Percentiles rank a stretch among this genome's conserved stretches.
Evolutionary conservation across 306 rosid species (phyloP).

Genomic region (Prunus mira): DNA sequence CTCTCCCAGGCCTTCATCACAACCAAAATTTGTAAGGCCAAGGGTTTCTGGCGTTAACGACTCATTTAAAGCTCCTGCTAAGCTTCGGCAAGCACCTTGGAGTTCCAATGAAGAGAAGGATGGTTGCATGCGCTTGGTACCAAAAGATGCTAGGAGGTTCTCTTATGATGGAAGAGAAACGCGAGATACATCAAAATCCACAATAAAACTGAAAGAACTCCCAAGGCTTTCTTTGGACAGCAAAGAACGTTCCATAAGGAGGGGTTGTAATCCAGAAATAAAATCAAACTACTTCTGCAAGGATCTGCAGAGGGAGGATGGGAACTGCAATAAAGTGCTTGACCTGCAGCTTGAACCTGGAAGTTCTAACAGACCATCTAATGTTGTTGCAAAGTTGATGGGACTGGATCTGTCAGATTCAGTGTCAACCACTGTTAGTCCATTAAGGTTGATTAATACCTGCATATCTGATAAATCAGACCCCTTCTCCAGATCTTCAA

Average conservation of each 20-base stretch:
- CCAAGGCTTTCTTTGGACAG: slow-evolving; percentile 95
- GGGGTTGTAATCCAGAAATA: slow-evolving; percentile 39
- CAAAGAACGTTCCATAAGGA: slow-evolving; percentile 43
- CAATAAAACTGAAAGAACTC: slow-evolving; percentile 58
- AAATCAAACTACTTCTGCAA: slow-evolving; percentile 39
- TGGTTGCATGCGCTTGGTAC: slow-evolving; percentile 2
- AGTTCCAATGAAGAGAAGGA: slow-evolving; percentile 34
- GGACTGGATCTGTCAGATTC: slow-evolving; percentile 69
- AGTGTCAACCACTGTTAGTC: slow-evolving; percentile 31
- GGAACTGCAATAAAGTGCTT: slow-evolving; percentile 18
- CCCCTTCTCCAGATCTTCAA: slow-evolving; percentile 29
- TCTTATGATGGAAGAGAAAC: slow-evolving; percentile 74
- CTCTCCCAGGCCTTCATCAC: slow-evolving; percentile 70
- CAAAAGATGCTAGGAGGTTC: slow-evolving; percentile 46
- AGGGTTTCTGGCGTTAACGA: slow-evolving; percentile 34
- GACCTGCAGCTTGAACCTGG: slow-evolving; percentile 53
- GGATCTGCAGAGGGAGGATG: slow-evolving; percentile 39
- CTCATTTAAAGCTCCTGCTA: slow-evolving; percentile 38
- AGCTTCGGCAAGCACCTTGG: slow-evolving; percentile 46
- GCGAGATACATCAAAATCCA: slow-evolving; percentile 47
- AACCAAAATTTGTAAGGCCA: slow-evolving; percentile 34
- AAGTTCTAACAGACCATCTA: slow-evolving; percentile 48
- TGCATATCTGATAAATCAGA: slow-evolving; percentile 29
- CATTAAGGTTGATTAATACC: slow-evolving; percentile 21
- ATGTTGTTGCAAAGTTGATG: slow-evolving; percentile 81